Percentiles rank a stretch among this genome's conserved stretches.
Evolutionary conservation across 2,329 filamentous ascomycete genomes (phyloP).

Genomic region (Thelonectria discophora): DNA sequence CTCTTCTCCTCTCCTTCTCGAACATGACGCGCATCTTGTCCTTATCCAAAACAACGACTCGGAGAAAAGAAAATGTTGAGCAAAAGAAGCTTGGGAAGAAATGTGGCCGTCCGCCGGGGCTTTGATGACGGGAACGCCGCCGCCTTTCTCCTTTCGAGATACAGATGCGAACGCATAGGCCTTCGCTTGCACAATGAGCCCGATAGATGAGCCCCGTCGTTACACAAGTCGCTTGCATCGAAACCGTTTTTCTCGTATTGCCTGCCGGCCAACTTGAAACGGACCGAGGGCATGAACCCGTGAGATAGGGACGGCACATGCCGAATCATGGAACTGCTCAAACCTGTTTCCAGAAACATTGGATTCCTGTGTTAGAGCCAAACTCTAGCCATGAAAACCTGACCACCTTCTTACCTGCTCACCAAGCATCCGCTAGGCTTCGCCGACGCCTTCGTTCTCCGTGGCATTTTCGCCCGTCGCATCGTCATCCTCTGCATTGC

Average conservation of each 20-base stretch:
- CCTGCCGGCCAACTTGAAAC: not conserved
- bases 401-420: not conserved
- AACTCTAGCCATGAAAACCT: not conserved
- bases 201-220: not conserved
- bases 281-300: not conserved
- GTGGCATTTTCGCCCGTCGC: conserved; percentile 45
- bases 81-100: not conserved
- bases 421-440: conserved; percentile 32
- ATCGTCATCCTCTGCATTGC: conserved; percentile 58
- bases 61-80: too few relatives aligned
- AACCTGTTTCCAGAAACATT: not conserved
- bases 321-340: not conserved
- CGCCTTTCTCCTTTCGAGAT: not conserved
- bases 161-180: not conserved
- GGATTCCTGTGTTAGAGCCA: not conserved
- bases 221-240: not conserved
- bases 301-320: too few relatives aligned
- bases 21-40: not conserved
- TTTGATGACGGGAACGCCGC: not conserved
- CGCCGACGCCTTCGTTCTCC: conserved; percentile 46
- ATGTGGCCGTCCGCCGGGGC: not conserved
- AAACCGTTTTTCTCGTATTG: too few relatives aligned
- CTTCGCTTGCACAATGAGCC: not conserved
- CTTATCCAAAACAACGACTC: not conserved
- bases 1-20: not conserved